These are phyloP conservation scores for Nannizziopsis barbatae DNA, from an alignment of 2,329 filamentous ascomycete genomes.

Conservation along the genomic window DNA sequence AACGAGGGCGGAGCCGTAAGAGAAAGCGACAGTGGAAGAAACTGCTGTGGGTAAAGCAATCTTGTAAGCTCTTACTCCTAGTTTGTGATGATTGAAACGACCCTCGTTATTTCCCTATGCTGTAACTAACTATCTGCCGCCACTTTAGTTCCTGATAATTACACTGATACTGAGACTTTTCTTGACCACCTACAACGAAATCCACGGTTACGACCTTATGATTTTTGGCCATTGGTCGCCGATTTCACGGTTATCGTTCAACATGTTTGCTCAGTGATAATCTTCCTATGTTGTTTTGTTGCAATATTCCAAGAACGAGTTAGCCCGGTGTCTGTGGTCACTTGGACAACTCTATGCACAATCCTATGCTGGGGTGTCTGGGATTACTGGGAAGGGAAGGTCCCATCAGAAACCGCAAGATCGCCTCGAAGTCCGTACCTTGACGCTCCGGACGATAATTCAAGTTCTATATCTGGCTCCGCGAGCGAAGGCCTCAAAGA, in stretches of 20 bases:
- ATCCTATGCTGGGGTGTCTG: slow-evolving; percentile 81
- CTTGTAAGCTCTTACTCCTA: slow-evolving; percentile 48
- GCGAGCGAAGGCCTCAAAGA: slow-evolving; percentile 16
- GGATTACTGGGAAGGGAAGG: slow-evolving; percentile 77
- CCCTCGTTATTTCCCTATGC: no score
- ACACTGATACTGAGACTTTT: slow-evolving; percentile 93
- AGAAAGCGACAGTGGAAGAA: slow-evolving; percentile 78
- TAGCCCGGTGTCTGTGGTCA: slow-evolving; percentile 80
- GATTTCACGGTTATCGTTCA: slow-evolving; percentile 96
- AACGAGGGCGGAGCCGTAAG: slow-evolving; percentile 52
- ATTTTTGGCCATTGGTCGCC: slow-evolving; percentile 93
- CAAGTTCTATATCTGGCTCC: slow-evolving; percentile 23
- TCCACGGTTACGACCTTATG: slow-evolving; percentile 83
- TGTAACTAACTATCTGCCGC: no score
- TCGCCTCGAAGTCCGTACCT: not conserved
- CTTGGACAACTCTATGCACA: slow-evolving; percentile 71
- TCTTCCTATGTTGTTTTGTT: slow-evolving; percentile 89
- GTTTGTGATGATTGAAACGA: no score
- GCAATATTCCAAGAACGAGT: slow-evolving; percentile 78
- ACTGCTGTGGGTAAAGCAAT: slow-evolving; percentile 94
- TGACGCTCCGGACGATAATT: slow-evolving; percentile 26
- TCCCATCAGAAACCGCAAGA: slow-evolving; percentile 41
- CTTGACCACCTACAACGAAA: slow-evolving; percentile 93
- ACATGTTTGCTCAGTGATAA: slow-evolving; percentile 86
- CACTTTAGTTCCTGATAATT: slow-evolving; percentile 79